phyloP scores from a whole-genome alignment of 1,284 basidiomycete genomes.

The Ceratobasidium sp. region DNA sequence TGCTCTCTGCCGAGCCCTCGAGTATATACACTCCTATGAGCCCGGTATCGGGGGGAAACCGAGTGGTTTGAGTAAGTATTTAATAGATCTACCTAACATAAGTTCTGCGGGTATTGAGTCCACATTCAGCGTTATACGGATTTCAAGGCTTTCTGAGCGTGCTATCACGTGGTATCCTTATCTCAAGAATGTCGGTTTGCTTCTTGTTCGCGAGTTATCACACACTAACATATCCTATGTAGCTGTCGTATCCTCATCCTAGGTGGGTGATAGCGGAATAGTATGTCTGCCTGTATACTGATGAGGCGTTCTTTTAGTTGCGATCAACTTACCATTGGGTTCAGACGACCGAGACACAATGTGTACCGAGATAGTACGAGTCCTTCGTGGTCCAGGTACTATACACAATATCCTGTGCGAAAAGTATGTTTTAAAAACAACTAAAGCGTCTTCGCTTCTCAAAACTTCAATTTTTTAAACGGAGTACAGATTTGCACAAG shows the following conservation, averaged over 20 bases:
- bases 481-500: slow-evolving; percentile 1
- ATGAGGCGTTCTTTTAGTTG: neutral
- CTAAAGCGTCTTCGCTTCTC: neutral
- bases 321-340: neutral
- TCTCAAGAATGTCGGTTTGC: slow-evolving; percentile 11
- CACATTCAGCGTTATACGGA: slow-evolving; percentile 8
- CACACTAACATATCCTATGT: neutral
- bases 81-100: no score
- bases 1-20: neutral
- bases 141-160: neutral
- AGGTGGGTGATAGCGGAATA: neutral
- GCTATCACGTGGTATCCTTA: neutral
- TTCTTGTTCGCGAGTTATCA: neutral
- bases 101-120: neutral
- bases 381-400: neutral
- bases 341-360: neutral
- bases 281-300: neutral
- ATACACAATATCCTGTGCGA: slow-evolving; percentile 25
- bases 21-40: slow-evolving; percentile 17
- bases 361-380: neutral
- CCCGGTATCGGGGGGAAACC: neutral
- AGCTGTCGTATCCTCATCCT: slow-evolving; percentile 28
- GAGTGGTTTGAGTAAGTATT: neutral
- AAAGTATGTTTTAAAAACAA: neutral
- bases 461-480: neutral